A percentile compares a stretch with the other conserved stretches of the same genome.
Evolutionary conservation across 2,329 filamentous ascomycete species (phyloP).

Genomic region (Sarocladium oryzae): DNA sequence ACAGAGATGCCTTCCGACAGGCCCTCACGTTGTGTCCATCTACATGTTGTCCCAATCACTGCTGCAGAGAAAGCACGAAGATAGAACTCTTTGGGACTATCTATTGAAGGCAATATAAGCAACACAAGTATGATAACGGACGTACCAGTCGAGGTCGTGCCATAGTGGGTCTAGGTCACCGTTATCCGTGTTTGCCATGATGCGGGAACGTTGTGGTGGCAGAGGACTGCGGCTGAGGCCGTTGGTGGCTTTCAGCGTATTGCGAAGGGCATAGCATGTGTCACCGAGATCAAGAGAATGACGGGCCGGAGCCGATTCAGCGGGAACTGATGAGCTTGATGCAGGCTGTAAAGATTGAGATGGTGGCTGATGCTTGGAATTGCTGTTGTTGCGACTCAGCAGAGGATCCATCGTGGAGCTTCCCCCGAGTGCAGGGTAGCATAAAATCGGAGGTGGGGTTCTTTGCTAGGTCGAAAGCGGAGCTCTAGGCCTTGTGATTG

Average conservation of each 20-base stretch:
- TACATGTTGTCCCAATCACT: too few relatives aligned
- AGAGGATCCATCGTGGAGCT: neutral
- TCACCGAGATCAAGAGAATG: constrained; percentile 2
- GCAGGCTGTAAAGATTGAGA: constrained; percentile 16
- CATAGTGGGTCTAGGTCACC: constrained; percentile 54
- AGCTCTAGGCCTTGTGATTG: neutral
- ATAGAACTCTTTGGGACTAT: too few relatives aligned
- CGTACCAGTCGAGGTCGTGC: constrained; percentile 72
- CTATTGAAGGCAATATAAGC: neutral
- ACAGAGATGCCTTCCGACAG: neutral
- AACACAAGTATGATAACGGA: constrained; percentile 15
- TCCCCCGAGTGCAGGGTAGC: neutral
- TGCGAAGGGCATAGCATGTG: constrained; percentile 7
- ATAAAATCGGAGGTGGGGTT: too few relatives aligned
- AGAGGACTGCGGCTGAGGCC: constrained; percentile 2
- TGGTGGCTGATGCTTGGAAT: constrained; percentile 14
- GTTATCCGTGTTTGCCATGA: constrained; percentile 17
- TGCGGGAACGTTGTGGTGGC: neutral
- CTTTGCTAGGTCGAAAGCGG: neutral
- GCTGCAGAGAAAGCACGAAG: too few relatives aligned
- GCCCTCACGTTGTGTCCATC: too few relatives aligned
- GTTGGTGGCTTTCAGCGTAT: neutral
- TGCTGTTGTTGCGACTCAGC: neutral
- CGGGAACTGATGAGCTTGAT: neutral
- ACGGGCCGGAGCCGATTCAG: constrained; percentile 2